A percentile compares a stretch with the other conserved stretches of the same genome.
Evolutionary conservation across 1,139 yeast species (phyloP).

Genomic region (Kluyveromyces marxianus): DNA sequence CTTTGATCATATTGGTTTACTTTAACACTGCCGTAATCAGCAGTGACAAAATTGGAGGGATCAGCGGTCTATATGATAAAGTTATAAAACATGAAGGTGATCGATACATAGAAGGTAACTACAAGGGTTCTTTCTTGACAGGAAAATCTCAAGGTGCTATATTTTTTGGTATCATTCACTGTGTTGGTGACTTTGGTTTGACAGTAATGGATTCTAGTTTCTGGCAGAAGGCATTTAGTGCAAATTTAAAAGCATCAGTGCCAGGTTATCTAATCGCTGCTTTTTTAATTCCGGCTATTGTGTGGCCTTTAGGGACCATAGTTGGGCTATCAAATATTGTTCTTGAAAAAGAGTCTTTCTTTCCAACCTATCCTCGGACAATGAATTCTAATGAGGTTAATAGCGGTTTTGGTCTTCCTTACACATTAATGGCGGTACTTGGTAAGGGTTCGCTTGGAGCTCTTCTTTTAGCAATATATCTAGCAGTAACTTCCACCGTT

Average conservation of each 20-base stretch:
- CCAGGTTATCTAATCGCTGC: slow-evolving; percentile 37
- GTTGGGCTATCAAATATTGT: slow-evolving; percentile 47
- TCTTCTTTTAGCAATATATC: slow-evolving; percentile 43
- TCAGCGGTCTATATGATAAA: slow-evolving; percentile 28
- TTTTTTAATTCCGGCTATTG: slow-evolving; percentile 33
- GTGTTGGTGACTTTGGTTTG: not conserved
- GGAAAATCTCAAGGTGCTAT: slow-evolving; percentile 23
- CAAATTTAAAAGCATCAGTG: slow-evolving; percentile 27
- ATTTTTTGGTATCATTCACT: slow-evolving; percentile 27
- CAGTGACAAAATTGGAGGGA: slow-evolving; percentile 26
- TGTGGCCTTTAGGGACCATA: slow-evolving; percentile 31
- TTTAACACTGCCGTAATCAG: slow-evolving; percentile 18
- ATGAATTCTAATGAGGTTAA: slow-evolving; percentile 40
- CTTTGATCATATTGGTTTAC: slow-evolving; percentile 13
- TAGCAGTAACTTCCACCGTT: slow-evolving; percentile 52
- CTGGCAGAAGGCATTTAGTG: slow-evolving; percentile 36
- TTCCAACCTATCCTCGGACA: slow-evolving; percentile 45
- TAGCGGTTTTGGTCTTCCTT: slow-evolving; percentile 48
- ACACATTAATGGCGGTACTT: slow-evolving; percentile 45
- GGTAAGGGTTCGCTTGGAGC: slow-evolving; percentile 51
- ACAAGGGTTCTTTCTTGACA: slow-evolving; percentile 21
- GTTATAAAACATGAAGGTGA: slow-evolving; percentile 28
- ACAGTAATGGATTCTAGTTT: slow-evolving; percentile 34
- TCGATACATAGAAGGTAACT: slow-evolving; percentile 23
- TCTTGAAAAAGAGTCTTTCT: slow-evolving; percentile 39